Base-by-base conservation (phyloP, 495 filamentous ascomycete genomes). In the Neohortaea acidophila region DNA sequence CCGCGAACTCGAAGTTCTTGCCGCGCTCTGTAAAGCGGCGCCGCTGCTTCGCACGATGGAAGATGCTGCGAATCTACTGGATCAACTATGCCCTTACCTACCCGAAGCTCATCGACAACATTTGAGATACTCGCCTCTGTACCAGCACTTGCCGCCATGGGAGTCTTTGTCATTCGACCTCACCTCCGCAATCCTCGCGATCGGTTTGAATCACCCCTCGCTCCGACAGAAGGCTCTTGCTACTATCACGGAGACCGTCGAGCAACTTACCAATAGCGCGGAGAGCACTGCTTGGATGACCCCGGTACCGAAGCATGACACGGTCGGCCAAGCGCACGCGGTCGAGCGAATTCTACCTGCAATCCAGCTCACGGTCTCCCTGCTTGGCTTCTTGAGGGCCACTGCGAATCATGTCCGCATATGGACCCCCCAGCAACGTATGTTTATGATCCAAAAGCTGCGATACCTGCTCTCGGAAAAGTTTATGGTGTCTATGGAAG, bases 11-110 rank as follows among this genome's bases (percentile, higher is more conserved):
- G 85, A 96, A 55, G 77, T 87, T 26, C 66, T 96, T 19, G 60
- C 96, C 14, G 83, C 86, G 21, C 67, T 97, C 17, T 92, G 86
- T 59, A 84, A 81, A 59, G 81, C 89, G 19, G 81, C 84, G 7
- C 75, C 82, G 13, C 62, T 73, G 12, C 60, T 94, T 11, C 64
- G 72, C 13, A 69, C 67, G 35, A 49, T 62, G 4, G 71, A 82
- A 38, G 77, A 74, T 55, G 83, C 85, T 27, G 69, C 78, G 49
- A 77, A 70, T 52, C 68, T 96, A 23, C 66, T 74, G 13, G 58
- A 62, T 2, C 84, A 86, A 51, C 59, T 97, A 23, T 68, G 75
- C 10, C 79, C 73, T 7, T 94, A 94, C 58, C 64, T 94, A 23
- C 70, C 80, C 38, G 83, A 94, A 52, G 77, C 81, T 10, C 78